These are phyloP conservation scores for Pachysolen tannophilus DNA, from an alignment of 805 yeast genomes.

Conservation along the genomic window DNA sequence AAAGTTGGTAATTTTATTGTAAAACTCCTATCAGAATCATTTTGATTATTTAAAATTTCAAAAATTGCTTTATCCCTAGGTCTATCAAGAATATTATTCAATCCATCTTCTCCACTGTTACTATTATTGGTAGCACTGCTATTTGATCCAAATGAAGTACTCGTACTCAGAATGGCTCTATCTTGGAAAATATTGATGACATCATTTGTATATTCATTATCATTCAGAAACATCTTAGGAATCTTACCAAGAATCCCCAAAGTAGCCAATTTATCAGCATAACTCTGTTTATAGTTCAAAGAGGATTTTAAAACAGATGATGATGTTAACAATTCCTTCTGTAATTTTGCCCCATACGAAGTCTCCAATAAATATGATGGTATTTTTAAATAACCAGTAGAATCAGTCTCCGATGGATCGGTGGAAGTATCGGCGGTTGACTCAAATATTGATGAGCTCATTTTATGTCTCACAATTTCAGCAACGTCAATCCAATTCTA, in stretches of 20 bases:
- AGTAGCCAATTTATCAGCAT: conserved; percentile 6
- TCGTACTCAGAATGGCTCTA: conserved; percentile 3
- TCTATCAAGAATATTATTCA: conserved; percentile 1
- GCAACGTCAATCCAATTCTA: too few relatives aligned
- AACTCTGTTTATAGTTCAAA: conserved; percentile 5
- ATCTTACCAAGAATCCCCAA: conserved; percentile 10
- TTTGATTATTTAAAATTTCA: not conserved
- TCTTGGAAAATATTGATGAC: conserved; percentile 7
- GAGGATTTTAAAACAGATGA: conserved; percentile 8
- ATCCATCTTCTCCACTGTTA: conserved; percentile 1
- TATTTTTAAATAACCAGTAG: conserved; percentile 1
- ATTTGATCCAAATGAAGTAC: not conserved
- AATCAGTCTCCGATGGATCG: not conserved
- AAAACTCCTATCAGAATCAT: conserved; percentile 3
- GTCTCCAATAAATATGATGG: conserved; percentile 18
- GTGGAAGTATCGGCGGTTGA: not conserved
- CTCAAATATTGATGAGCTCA: too few relatives aligned
- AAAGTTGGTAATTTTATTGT: conserved; percentile 16
- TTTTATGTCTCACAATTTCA: too few relatives aligned
- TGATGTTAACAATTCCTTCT: conserved; percentile 9
- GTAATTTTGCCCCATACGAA: conserved; percentile 14
- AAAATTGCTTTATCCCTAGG: not conserved
- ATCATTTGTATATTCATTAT: conserved; percentile 9
- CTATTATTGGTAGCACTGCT: too few relatives aligned
- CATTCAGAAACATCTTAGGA: conserved; percentile 6